phyloP scores from a whole-genome alignment of 495 filamentous ascomycete genomes.

The Penicillium roqueforti region DNA sequence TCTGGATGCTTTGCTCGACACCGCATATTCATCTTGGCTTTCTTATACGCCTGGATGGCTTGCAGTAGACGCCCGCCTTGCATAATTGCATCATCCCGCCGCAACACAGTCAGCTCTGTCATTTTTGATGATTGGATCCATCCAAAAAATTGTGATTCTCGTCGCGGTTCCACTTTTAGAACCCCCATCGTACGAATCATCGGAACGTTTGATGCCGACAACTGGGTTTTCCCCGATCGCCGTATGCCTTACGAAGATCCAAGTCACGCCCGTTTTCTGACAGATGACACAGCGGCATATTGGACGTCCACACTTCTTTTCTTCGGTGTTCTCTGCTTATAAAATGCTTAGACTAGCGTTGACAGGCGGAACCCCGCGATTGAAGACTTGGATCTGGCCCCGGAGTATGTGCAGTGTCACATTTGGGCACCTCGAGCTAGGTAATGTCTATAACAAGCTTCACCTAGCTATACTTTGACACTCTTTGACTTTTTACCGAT shows the following conservation, averaged over 20 bases:
- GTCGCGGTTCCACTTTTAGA: not conserved
- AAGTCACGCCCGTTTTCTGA: slow-evolving; percentile 8
- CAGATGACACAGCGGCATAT: slow-evolving; percentile 17
- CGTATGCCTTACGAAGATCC: not conserved
- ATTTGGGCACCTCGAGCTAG: not conserved
- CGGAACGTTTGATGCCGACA: not conserved
- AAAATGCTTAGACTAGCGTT: not conserved
- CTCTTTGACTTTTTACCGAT: not conserved
- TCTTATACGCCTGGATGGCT: slow-evolving; percentile 13
- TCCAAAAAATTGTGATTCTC: not conserved
- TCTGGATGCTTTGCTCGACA: slow-evolving; percentile 1
- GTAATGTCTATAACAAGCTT: not conserved
- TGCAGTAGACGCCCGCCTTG: slow-evolving; percentile 18
- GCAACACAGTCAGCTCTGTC: slow-evolving; percentile 5
- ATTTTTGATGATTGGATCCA: slow-evolving; percentile 5
- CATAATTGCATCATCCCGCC: slow-evolving; percentile 23
- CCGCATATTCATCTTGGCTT: slow-evolving; percentile 13
- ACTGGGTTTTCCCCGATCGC: not conserved
- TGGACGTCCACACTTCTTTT: not conserved
- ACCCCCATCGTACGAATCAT: not conserved
- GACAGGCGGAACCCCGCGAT: not conserved
- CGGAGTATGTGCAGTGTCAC: slow-evolving; percentile 9
- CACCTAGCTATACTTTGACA: not conserved
- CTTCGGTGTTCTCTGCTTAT: not conserved
- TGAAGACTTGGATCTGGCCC: not conserved